Conservation (phyloP, 2,329 filamentous ascomycete species). For the Alternaria triticina region DNA sequence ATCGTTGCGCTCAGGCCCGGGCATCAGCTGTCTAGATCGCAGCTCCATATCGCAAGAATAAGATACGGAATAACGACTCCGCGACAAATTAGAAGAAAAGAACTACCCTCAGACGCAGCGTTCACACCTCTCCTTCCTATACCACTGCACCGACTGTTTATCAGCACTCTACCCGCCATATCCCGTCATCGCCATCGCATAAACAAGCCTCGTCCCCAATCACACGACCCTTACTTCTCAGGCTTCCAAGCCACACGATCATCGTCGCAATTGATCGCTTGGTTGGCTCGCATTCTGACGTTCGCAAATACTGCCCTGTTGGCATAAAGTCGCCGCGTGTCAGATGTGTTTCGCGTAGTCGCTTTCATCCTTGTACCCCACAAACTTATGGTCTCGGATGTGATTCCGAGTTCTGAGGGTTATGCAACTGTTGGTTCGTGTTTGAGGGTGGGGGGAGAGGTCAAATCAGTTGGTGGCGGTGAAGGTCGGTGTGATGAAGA, state of each 20-base stretch:
- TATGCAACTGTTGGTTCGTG: background rate
- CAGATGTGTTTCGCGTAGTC: background rate
- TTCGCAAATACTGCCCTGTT: background rate
- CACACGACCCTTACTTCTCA: background rate
- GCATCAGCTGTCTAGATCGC: background rate
- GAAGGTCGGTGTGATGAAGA: background rate
- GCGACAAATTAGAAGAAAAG: background rate
- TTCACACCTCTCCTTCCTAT: background rate
- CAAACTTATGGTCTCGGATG: background rate
- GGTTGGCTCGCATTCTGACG: background rate
- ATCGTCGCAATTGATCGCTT: background rate
- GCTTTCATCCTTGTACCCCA: background rate
- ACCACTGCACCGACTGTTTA: background rate
- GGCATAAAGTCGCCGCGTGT: background rate
- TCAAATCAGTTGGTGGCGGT: background rate
- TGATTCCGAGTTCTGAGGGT: background rate
- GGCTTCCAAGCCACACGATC: background rate
- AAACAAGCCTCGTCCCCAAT: background rate
- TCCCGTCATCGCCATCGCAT: background rate
- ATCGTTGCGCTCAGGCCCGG: slow-evolving; percentile 6
- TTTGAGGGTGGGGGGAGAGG: background rate
- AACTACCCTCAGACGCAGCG: background rate
- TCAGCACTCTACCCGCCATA: background rate
- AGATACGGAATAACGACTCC: background rate
- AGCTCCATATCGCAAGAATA: background rate